Evolutionary conservation across 345 rosid species (phyloP), one percentile per base, ranked within the genome.

Genomic region (Eucalyptus camaldulensis): DNA sequence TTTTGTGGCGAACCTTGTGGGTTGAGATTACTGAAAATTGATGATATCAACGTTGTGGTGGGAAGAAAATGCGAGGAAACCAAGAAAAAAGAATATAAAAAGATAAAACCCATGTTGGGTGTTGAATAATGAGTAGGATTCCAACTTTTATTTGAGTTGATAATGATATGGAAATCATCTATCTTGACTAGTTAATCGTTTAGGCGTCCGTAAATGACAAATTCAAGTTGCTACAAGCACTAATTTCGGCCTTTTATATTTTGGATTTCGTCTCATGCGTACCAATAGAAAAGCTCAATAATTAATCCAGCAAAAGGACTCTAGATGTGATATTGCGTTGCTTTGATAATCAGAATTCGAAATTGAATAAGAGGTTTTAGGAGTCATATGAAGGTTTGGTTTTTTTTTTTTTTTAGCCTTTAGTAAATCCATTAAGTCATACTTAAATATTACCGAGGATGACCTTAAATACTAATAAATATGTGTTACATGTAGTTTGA

Each of bases 1-100:
- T 93, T 96, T 88, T 95, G 96, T 95, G 98, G 98, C 96, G 95
- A 96, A 94, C 95, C 96, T 94, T 91, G 93, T 92, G 95, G 93
- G 92, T 91, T 88, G 87, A 62, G 95, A 93, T 91, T 86, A 49
- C 91, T 92, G 92, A 89, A 90, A 92, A 8, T 56, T 53, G 45
- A 91, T 90, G 93, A 91, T 81, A 89, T 90, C 89, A 88, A 25
- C 81, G 49, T 33, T 76, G 83, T 76, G 83, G 47, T 50, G 88
- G 87, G 45, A 85, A 53, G 88, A 10, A 72, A 85, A 92, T 50
- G 27, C 56, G 58, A 44, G 44, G n/a, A 47, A 88, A 17, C 45
- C 33, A 33, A 67, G 50, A 50, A 12, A 40, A 9, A 72, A 37
- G 11, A 87, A 87, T 47, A 87, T 43, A 85, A 83, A 49, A 88